A percentile compares a stretch with the other conserved stretches of the same genome.
phyloP scores from a whole-genome alignment of 371 early-diverging fungal species.

The Mortierella sp. region DNA sequence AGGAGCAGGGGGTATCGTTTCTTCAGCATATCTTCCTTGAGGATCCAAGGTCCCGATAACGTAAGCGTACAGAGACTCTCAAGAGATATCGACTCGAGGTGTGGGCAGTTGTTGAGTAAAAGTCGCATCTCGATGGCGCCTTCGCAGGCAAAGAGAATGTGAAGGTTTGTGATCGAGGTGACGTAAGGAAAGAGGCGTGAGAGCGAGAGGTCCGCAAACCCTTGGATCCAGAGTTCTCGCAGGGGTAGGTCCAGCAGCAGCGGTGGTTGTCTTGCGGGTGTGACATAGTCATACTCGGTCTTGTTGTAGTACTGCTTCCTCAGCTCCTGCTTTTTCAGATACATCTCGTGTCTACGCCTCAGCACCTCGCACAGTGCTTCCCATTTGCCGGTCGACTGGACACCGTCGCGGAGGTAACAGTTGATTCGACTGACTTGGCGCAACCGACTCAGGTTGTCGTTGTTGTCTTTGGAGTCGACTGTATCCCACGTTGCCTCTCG shows the following conservation, averaged over 20 bases:
- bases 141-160: neutral
- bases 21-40: neutral
- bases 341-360: neutral
- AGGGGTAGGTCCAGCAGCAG: neutral
- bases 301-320: neutral
- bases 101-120: neutral
- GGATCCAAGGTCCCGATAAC: neutral
- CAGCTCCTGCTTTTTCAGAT: neutral
- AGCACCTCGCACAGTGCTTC: neutral
- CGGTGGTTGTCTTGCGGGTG: neutral
- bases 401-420: neutral
- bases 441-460: neutral
- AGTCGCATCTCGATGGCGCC: neutral
- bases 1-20: neutral
- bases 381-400: neutral
- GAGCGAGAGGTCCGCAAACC: neutral
- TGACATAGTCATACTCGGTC: neutral
- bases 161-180: neutral
- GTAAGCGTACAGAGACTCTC: neutral
- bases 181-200: neutral
- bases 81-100: neutral
- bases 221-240: neutral
- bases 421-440: neutral
- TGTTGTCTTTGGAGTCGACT: neutral
- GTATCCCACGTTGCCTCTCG: slow-evolving; percentile 7